These are phyloP conservation scores for Turritis glabra DNA, from an alignment of 345 rosid genomes.

Conservation along the genomic window DNA sequence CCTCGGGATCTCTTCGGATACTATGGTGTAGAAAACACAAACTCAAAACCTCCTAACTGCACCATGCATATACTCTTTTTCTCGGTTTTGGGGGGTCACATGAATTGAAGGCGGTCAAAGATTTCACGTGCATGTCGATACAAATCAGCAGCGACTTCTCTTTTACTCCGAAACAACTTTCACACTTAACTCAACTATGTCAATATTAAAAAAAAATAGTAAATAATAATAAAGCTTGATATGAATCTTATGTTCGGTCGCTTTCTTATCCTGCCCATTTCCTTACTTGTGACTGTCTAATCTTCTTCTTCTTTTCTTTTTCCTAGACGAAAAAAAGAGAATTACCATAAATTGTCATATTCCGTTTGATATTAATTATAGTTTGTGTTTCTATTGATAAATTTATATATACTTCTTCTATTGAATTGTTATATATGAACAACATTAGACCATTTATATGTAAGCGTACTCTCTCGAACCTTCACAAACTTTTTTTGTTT, in stretches of 20 bases:
- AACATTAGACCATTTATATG: neutral
- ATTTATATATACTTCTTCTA: neutral
- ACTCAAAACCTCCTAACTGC: too few relatives aligned
- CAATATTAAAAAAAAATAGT: too few relatives aligned
- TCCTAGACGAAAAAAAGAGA: neutral
- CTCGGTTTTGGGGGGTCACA: conserved; percentile 8
- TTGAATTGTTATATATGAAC: neutral
- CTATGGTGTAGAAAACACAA: too few relatives aligned
- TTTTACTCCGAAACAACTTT: neutral
- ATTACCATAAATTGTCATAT: neutral
- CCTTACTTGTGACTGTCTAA: neutral
- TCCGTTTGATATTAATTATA: neutral
- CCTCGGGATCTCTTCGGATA: too few relatives aligned
- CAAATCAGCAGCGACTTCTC: neutral
- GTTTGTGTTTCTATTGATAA: neutral
- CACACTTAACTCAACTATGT: neutral
- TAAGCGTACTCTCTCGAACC: neutral
- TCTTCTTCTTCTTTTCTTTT: neutral
- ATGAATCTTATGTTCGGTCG: conserved; percentile 5
- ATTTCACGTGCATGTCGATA: conserved; percentile 23
- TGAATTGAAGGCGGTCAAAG: conserved; percentile 27
- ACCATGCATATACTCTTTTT: neutral
- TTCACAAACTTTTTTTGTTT: neutral
- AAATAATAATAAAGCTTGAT: neutral
- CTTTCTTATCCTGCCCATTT: conserved; percentile 6